These are phyloP conservation scores for Chlorella sp. DNA, from an alignment of 139 green algal species.

Conservation along the genomic window DNA sequence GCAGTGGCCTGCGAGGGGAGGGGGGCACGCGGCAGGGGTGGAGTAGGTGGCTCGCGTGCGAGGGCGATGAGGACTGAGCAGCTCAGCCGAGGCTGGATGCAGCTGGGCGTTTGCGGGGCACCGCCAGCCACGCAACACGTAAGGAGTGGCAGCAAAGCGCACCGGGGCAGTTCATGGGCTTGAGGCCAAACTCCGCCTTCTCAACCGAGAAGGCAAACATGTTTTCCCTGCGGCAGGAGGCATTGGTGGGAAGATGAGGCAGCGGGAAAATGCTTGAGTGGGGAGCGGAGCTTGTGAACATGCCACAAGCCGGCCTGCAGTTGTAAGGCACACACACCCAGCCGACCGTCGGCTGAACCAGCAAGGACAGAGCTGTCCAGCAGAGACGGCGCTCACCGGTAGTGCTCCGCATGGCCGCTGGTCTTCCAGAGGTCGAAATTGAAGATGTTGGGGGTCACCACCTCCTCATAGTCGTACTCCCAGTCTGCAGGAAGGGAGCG, in stretches of 20 bases:
- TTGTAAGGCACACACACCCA: neutral
- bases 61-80: too few relatives aligned
- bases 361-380: too few relatives aligned
- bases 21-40: neutral
- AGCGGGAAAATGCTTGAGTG: too few relatives aligned
- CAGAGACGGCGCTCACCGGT: slow-evolving; percentile 58
- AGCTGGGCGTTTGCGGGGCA: too few relatives aligned
- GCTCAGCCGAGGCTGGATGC: too few relatives aligned
- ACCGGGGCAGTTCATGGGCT: slow-evolving; percentile 99
- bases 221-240: slow-evolving; percentile 75
- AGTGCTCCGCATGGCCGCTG: slow-evolving; percentile 95
- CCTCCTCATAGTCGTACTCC: slow-evolving; percentile 96
- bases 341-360: too few relatives aligned
- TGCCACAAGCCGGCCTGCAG: too few relatives aligned
- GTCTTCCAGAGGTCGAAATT: slow-evolving; percentile 99
- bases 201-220: slow-evolving; percentile 98
- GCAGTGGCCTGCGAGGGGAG: slow-evolving; percentile 84
- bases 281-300: too few relatives aligned
- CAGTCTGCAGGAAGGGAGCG: too few relatives aligned
- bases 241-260: too few relatives aligned
- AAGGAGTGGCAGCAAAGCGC: neutral
- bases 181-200: slow-evolving; percentile 95
- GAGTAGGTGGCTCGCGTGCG: too few relatives aligned
- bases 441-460: slow-evolving; percentile 98
- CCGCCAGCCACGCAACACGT: too few relatives aligned